These are phyloP conservation scores for Lophium mytilinum DNA, from an alignment of 495 filamentous ascomycete species.

Conservation along the genomic window DNA sequence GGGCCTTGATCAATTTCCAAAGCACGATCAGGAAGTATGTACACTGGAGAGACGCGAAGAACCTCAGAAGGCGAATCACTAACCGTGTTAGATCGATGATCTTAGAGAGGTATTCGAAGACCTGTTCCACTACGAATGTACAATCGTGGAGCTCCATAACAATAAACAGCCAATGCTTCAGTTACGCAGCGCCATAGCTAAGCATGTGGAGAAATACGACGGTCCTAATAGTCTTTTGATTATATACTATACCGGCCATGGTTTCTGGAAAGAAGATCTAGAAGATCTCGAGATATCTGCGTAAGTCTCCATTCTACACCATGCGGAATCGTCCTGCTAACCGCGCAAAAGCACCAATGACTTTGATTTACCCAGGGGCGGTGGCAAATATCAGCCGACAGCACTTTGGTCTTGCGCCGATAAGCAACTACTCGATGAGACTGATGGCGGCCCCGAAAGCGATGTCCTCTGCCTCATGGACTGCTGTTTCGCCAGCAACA, in stretches of 20 bases:
- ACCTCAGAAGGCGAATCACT: neutral
- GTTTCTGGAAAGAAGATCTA: slow-evolving; percentile 7
- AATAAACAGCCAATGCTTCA: slow-evolving; percentile 20
- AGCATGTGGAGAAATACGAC: slow-evolving; percentile 20
- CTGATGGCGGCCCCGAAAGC: slow-evolving; percentile 15
- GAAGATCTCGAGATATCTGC: slow-evolving; percentile 12
- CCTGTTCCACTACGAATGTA: slow-evolving; percentile 16
- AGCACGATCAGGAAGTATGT: slow-evolving; percentile 14
- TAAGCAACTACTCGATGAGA: slow-evolving; percentile 11
- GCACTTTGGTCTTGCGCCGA: neutral
- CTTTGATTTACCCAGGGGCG: neutral
- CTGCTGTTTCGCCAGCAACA: slow-evolving; percentile 26
- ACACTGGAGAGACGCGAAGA: neutral
- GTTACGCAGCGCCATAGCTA: slow-evolving; percentile 4
- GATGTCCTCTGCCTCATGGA: slow-evolving; percentile 28
- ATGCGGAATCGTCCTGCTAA: neutral
- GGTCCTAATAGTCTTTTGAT: slow-evolving; percentile 22
- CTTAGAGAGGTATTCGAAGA: slow-evolving; percentile 16
- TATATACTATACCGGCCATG: slow-evolving; percentile 30
- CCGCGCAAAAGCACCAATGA: neutral
- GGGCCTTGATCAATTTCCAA: slow-evolving; percentile 22
- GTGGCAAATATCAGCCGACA: neutral
- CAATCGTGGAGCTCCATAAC: slow-evolving; percentile 20
- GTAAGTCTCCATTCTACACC: neutral
- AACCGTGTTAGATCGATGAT: slow-evolving; percentile 7